Conservation (phyloP, 2,329 filamentous ascomycete genomes). For the Neonectria hederae region DNA sequence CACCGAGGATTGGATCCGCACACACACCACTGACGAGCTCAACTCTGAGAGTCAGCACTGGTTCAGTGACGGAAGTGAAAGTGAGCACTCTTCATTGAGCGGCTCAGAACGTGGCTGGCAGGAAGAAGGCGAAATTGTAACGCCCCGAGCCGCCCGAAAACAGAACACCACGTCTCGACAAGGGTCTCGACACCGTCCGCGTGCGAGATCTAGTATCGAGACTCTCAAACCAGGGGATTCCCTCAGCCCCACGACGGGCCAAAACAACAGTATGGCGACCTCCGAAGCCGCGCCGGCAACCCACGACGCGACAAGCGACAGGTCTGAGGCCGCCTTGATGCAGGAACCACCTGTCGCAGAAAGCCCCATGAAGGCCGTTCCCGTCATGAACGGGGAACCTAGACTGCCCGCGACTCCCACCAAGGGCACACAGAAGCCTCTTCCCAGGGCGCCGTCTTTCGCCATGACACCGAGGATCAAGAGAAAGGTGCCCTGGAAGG, state of each 20-base stretch:
- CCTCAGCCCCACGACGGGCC: slow-evolving; percentile 40
- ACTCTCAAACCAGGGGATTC: slow-evolving; percentile 57
- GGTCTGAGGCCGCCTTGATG: slow-evolving; percentile 40
- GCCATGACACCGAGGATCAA: slow-evolving; percentile 65
- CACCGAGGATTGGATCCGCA: slow-evolving; percentile 87
- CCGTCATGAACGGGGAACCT: slow-evolving; percentile 41
- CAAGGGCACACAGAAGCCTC: slow-evolving; percentile 48
- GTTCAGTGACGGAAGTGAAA: slow-evolving; percentile 79
- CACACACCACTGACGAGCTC: slow-evolving; percentile 78
- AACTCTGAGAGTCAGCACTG: slow-evolving; percentile 77
- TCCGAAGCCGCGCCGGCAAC: slow-evolving; percentile 42
- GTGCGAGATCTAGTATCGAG: slow-evolving; percentile 64
- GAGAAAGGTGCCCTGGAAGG: slow-evolving; percentile 79
- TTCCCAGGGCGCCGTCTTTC: slow-evolving; percentile 48
- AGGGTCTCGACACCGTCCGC: slow-evolving; percentile 53
- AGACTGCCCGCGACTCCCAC: slow-evolving; percentile 48
- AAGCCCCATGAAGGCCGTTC: slow-evolving; percentile 36
- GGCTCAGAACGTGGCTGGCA: slow-evolving; percentile 67
- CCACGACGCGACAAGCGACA: slow-evolving; percentile 41
- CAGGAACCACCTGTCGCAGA: slow-evolving; percentile 40
- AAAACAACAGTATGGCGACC: slow-evolving; percentile 47
- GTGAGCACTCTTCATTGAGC: slow-evolving; percentile 80
- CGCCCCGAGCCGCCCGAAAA: slow-evolving; percentile 54
- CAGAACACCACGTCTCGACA: slow-evolving; percentile 39
- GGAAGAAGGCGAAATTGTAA: slow-evolving; percentile 58